Evolutionary conservation across 164 flowering plant genomes (phyloP).

Genomic region (Sedum album): DNA sequence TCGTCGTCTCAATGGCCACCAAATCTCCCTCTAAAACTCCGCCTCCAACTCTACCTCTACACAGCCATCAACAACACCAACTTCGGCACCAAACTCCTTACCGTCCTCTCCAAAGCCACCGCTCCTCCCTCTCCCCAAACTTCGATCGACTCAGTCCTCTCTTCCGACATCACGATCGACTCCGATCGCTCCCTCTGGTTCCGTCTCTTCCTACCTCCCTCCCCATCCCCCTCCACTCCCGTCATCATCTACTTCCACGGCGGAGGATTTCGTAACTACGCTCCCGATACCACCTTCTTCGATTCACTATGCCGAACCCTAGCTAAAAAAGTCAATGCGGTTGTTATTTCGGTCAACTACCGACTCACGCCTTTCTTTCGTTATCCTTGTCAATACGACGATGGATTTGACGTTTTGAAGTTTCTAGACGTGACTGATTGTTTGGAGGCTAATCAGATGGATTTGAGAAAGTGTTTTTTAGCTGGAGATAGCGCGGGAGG

Average conservation of each 20-base stretch:
- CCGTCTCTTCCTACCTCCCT: slow-evolving; percentile 22
- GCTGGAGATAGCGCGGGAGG: slow-evolving; percentile 16
- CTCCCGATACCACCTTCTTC: slow-evolving; percentile 10
- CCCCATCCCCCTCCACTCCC: slow-evolving; percentile 6
- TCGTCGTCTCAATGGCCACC: background rate
- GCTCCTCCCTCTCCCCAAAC: slow-evolving; percentile 7
- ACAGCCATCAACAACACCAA: background rate
- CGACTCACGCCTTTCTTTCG: slow-evolving; percentile 10
- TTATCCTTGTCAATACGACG: slow-evolving; percentile 7
- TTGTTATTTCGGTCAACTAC: slow-evolving; percentile 17
- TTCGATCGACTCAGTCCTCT: slow-evolving; percentile 7
- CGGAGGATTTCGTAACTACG: background rate
- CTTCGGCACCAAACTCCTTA: background rate
- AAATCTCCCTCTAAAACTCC: background rate
- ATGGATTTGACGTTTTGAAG: slow-evolving; percentile 13
- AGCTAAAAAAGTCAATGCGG: slow-evolving; percentile 15
- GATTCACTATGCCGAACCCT: slow-evolving; percentile 17
- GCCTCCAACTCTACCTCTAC: background rate
- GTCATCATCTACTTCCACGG: slow-evolving; percentile 20
- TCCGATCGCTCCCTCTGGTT: slow-evolving; percentile 21
- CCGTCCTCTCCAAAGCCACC: slow-evolving; percentile 9
- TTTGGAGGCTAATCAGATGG: background rate
- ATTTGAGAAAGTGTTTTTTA: slow-evolving; percentile 9
- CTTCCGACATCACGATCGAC: slow-evolving; percentile 18
- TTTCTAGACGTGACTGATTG: background rate